phyloP scores from a whole-genome alignment of 2,329 filamentous ascomycete species.

The Fusarium clavum region DNA sequence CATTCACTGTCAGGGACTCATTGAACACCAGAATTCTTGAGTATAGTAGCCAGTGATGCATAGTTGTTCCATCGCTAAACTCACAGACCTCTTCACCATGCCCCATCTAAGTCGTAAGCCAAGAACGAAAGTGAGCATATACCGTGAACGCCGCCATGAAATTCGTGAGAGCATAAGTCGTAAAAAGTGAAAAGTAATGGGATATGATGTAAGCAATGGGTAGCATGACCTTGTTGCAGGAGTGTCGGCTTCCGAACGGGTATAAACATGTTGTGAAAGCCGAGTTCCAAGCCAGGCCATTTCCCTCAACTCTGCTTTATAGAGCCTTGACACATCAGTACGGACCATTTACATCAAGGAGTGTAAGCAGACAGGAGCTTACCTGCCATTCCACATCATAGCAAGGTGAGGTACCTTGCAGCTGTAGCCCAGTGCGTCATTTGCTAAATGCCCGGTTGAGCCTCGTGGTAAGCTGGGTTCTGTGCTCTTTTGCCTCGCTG shows the following conservation, averaged over 20 bases:
- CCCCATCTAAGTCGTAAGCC: constrained; percentile 22
- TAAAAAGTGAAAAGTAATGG: constrained; percentile 19
- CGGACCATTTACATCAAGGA: background rate
- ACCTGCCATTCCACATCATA: constrained; percentile 8
- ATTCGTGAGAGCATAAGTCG: constrained; percentile 35
- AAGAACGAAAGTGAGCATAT: constrained; percentile 19
- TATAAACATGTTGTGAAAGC: background rate
- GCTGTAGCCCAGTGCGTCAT: constrained; percentile 14
- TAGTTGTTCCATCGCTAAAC: constrained; percentile 12
- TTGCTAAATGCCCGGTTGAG: constrained; percentile 44
- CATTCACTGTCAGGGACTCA: background rate
- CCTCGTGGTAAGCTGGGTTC: constrained; percentile 34
- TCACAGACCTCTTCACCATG: constrained; percentile 13
- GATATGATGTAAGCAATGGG: constrained; percentile 1
- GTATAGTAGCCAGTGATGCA: constrained; percentile 23
- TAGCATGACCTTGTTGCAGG: background rate
- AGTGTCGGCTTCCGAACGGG: constrained; percentile 5
- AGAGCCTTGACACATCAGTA: constrained; percentile 19
- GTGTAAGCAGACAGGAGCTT: constrained; percentile 25
- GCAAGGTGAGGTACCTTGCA: constrained; percentile 17
- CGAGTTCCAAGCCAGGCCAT: constrained; percentile 6
- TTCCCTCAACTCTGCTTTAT: constrained; percentile 4
- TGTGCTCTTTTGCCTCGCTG: constrained; percentile 37
- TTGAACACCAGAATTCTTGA: constrained; percentile 11
- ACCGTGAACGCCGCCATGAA: constrained; percentile 29